Evolutionary conservation across 1,139 yeast species (phyloP), one percentile per base, ranked within the genome.

Genomic region (Saccharomyces hybrid): DNA sequence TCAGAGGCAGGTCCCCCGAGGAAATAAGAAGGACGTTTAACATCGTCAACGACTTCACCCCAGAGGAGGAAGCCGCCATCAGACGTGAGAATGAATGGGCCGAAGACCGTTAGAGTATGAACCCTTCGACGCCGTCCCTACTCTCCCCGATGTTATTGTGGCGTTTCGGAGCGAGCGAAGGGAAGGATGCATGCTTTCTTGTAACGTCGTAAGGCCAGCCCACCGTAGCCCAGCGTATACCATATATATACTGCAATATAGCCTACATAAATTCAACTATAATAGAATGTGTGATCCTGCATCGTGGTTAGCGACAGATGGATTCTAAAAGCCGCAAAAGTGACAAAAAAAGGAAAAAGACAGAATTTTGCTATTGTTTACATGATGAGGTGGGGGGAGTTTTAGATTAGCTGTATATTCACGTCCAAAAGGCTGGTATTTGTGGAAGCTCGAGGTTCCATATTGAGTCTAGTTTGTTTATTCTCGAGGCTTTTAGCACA

Each of bases 71-170:
- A 75, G 97, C 95, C 51, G 98, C 97, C 54, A 93, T 95, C 63
- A 86, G 95, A 69, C 83, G 97, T 67, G 99, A 93, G 73, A 93
- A 93, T 70, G 99, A 93, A 72, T 93, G 99, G 99, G 99, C 99
- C 27, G 99, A 93, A 72, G 99, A 93, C 72, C 90, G 97, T 69
- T 90, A 71, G 42, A 16, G 6, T 38, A 16, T 11, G 2, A 16
- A 1, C 7, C 11, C 42, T 38, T 38, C 42, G 3, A 38, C 9
- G 42, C 23, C 23, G 23, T 38, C 6, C 8, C 4, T 11, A 0
- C 20, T 38, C 42, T 38, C 7, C 11, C 42, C 11, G n/a, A 38
- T 38, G 5, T 16, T 38, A 38, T 38, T 38, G 25, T 38, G 25
- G 6, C 42, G 11, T 38, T 38, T 38, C 6, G 11, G 25, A 38